Base-by-base conservation (phyloP, 139 green algal species). In the Pleodorina starrii region DNA sequence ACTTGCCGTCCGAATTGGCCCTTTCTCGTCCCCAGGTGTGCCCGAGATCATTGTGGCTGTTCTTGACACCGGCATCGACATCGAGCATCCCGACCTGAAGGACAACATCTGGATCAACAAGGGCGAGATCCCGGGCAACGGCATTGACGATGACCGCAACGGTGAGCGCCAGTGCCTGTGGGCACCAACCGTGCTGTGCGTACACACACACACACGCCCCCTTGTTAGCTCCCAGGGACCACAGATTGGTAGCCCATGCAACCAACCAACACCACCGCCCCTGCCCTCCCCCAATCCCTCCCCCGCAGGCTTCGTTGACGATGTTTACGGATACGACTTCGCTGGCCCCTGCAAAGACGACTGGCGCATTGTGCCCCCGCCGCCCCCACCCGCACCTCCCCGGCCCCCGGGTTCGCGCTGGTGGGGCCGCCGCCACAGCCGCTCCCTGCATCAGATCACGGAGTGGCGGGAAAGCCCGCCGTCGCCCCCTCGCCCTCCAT, bases 101-200 rank as follows among this genome's bases (percentile, higher is more conserved):
- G 38, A 14, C 35, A 96, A 94, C 75, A 73, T 97, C 23, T 96
- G 95, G 93, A 85, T 83, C 43, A 97, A 97, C 79, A 38, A 43
- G 1, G 77, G 57, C 1, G 95, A 97, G 87, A 91, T 94, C 11
- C 88, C 91, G 6, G 92, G 83, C 51, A 93, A 95, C 63, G 94
- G 93, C 25, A 87, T 96, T 5, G 95, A 97, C 63, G 91, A 97
- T 78, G 95, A 97, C 84, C 74, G 74, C 46, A 97, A 97, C 48
- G 94, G 95, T 96, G 82, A 54, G 19, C 17, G 29, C 7, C 29
- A 27, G 51, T 60, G 17, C 14, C 14, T 14, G 51, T 60, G 51
- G 14, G 51, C 14, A 60, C 51, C 14, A 60, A 60, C 17, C 17
- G 51, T 60, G 17, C 17, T 14, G 51, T 60, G 54, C 2, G 29